phyloP scores from a whole-genome alignment of 2,329 filamentous ascomycete genomes.

The Cadophora sp. region DNA sequence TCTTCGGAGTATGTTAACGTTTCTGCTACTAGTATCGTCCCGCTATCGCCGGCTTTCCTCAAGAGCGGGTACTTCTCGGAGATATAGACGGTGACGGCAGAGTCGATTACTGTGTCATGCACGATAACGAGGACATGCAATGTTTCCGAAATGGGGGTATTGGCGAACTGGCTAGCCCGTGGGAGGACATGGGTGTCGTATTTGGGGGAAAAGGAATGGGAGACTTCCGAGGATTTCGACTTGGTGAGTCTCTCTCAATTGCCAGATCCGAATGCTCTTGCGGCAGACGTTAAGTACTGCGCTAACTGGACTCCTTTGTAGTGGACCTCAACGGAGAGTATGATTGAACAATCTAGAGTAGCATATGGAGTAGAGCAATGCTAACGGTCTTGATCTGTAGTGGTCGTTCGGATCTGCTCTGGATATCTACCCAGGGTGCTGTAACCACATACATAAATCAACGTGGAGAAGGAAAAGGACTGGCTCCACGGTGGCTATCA shows the following conservation, averaged over 20 bases:
- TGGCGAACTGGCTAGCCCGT: background rate
- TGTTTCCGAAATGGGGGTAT: background rate
- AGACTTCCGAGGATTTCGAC: background rate
- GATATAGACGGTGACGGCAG: conserved; percentile 48
- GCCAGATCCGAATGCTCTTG: background rate
- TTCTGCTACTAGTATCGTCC: background rate
- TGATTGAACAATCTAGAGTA: background rate
- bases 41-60: background rate
- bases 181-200: background rate
- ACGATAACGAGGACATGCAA: background rate
- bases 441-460: conserved; percentile 16
- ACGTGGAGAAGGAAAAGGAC: background rate
- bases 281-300: background rate
- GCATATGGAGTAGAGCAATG: background rate
- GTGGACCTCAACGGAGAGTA: background rate
- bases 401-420: conserved; percentile 38
- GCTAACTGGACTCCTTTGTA: background rate
- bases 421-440: conserved; percentile 20
- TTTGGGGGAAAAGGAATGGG: background rate
- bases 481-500: conserved; percentile 20
- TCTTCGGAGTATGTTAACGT: too few species aligned
- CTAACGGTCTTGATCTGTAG: background rate
- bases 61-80: conserved; percentile 38
- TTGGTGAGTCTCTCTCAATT: background rate
- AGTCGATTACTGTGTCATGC: conserved; percentile 44